Percentiles rank a stretch among this genome's conserved stretches.
Conservation (phyloP, 1,139 yeast species). For the Scheffersomyces segobiensis region DNA sequence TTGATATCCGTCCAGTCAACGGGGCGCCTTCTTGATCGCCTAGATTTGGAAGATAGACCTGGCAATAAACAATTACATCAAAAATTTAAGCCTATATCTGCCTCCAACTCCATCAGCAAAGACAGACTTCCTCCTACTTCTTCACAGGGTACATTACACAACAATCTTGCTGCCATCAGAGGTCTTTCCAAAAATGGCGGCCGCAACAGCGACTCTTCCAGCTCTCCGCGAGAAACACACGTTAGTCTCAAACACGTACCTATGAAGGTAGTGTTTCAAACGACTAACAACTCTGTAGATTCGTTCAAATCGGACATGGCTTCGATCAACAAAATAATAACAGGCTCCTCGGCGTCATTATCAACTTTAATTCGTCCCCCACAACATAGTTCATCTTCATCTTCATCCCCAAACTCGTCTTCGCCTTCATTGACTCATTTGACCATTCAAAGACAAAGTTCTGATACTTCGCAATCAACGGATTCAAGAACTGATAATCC, state of each 20-base stretch:
- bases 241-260: conserved; percentile 24
- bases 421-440: neutral
- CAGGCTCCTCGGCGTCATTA: neutral
- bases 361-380: neutral
- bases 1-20: conserved; percentile 29
- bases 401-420: neutral
- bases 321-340: conserved; percentile 5
- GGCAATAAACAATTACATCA: neutral
- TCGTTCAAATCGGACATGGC: conserved; percentile 31
- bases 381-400: neutral
- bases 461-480: neutral
- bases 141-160: neutral
- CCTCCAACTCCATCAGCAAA: neutral
- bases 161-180: conserved; percentile 1
- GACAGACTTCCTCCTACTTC: conserved; percentile 1
- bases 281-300: conserved; percentile 26
- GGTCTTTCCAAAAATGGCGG: neutral
- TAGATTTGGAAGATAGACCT: conserved; percentile 26
- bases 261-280: conserved; percentile 24
- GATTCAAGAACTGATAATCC: neutral
- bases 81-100: neutral
- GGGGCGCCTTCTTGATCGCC: conserved; percentile 35
- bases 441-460: neutral
- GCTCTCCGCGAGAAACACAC: neutral
- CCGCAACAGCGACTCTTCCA: conserved; percentile 2